Base-by-base conservation (phyloP, 2,329 filamentous ascomycete genomes). In the Trichoderma gracile region DNA sequence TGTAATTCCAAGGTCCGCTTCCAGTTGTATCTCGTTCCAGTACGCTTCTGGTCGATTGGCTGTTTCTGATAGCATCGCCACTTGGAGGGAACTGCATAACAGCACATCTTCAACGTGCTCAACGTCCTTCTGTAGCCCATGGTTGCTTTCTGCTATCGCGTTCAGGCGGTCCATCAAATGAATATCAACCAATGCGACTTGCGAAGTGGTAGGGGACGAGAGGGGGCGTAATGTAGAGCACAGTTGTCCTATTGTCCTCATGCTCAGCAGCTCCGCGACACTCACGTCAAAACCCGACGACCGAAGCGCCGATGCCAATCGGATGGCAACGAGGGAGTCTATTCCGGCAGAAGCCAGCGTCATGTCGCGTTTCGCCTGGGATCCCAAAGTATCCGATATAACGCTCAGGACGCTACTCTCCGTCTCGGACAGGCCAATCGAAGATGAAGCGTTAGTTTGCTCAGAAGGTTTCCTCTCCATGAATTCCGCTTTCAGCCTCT, bases 1-100 rank as follows among this genome's bases (percentile, higher is more conserved):
- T 1, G 71, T 69, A 38, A 79, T 71, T 0, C 70, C 66, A 0
- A 73, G 50, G 0, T 80, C 73, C 12, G 90, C 76, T n/a, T 84
- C 78, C 1, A 96, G 73, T 69, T 90, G 84, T 12, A 95, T 78
- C 79, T 88, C 88, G 69, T 97, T 97, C 76, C 89, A 90, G 72
- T 97, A 97, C 8, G 88, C 82, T 53, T 76, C 77, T 2, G 80
- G 68, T 66, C 88, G 80, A 19, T 78, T 80, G 3, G 81, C 75
- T 0, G 91, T 93, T 76, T 96, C 92, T 0, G 85, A 81, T 17
- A 97, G 80, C 92, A 97, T 96, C 1, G 91, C 88, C 19, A 83
- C 78, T 70, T 97, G 93, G 10, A 95, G 80, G 15, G 87, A 83
- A 4, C 88, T 93, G 73, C 91, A 95, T 5, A 82, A 82, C 19